These are phyloP conservation scores for Penicillium flavigenum DNA, from an alignment of 495 filamentous ascomycete genomes.

Conservation along the genomic window DNA sequence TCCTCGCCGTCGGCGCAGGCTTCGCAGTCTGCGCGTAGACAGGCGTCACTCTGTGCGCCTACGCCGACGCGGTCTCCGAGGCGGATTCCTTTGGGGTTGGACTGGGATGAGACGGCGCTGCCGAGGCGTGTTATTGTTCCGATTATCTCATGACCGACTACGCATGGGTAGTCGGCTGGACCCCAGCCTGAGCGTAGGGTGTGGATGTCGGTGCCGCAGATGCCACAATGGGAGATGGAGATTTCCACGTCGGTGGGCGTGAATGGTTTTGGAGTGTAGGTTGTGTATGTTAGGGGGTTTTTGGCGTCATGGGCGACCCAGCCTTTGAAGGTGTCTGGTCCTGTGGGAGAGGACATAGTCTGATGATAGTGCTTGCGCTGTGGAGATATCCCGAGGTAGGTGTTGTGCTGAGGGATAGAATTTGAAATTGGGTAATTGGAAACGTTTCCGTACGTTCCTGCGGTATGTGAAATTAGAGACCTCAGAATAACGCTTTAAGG, in stretches of 20 bases:
- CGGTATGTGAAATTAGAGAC: background rate
- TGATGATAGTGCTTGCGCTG: constrained; percentile 7
- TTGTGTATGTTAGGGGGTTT: constrained; percentile 69
- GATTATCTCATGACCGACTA: constrained; percentile 84
- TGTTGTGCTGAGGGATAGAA: background rate
- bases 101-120: constrained; percentile 15
- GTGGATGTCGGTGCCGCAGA: constrained; percentile 80
- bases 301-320: constrained; percentile 74
- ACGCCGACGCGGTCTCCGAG: constrained; percentile 83
- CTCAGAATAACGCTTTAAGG: background rate
- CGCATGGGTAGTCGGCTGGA: constrained; percentile 65
- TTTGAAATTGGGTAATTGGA: background rate
- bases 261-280: constrained; percentile 77
- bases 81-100: constrained; percentile 50
- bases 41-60: constrained; percentile 74
- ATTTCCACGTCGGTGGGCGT: constrained; percentile 68
- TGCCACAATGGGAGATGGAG: constrained; percentile 71
- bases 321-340: constrained; percentile 62
- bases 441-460: background rate
- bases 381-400: constrained; percentile 8
- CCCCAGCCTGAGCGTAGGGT: constrained; percentile 74
- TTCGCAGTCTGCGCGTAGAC: constrained; percentile 64
- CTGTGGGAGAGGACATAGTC: constrained; percentile 18
- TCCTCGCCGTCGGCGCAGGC: constrained; percentile 64
- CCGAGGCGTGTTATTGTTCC: constrained; percentile 73